Evolutionary conservation across 1,284 basidiomycete genomes (phyloP), one percentile per base, ranked within the genome.

Genomic region (Ceratobasidium sp.): DNA sequence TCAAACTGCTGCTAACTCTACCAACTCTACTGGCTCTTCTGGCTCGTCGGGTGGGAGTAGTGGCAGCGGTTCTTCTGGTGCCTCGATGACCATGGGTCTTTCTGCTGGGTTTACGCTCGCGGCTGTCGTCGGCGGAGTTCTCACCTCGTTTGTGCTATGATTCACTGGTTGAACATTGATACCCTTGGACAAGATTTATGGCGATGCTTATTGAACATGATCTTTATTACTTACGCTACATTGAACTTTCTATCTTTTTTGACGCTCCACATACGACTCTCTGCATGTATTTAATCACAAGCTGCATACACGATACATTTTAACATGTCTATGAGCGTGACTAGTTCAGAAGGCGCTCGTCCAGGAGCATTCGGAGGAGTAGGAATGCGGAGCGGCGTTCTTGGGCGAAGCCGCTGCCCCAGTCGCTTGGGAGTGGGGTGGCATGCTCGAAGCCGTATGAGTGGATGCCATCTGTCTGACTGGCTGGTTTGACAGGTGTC

Each of bases 401-500:
- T 62, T 73, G 69, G 24, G 24, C 47, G 17, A 73, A 73, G 2
- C 69, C 69, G n/a, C 31, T 63, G 31, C 47, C 69, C 69, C 69
- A 73, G 31, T 73, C 69, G 41, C 27, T 62, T 54, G 69, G 47
- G 11, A 19, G 69, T 9, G 57, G 56, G 7, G 31, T 17, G 22
- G 69, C 69, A 22, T 73, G 47, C n/a, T 73, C 69, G 53, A 73
- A 73, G 11, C 69, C 69, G 50, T 60, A 29, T 6, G 69, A 60
- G 33, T 73, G 62, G 8, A 62, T 60, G 22, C 57, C 48, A 15
- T 45, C 48, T 17, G 69, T 53, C 45, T 14, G 56, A 22, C 29
- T 31, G 15, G 36, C 14, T 9, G 57, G 17, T 15, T 73, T 44
- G 57, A 29, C 27, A 24, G 27, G 47, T 36, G 8, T 36, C 14